A percentile compares a stretch with the other conserved stretches of the same genome.
Evolutionary conservation across 2,329 filamentous ascomycete species (phyloP).

Genomic region (Zalaria obscura): DNA sequence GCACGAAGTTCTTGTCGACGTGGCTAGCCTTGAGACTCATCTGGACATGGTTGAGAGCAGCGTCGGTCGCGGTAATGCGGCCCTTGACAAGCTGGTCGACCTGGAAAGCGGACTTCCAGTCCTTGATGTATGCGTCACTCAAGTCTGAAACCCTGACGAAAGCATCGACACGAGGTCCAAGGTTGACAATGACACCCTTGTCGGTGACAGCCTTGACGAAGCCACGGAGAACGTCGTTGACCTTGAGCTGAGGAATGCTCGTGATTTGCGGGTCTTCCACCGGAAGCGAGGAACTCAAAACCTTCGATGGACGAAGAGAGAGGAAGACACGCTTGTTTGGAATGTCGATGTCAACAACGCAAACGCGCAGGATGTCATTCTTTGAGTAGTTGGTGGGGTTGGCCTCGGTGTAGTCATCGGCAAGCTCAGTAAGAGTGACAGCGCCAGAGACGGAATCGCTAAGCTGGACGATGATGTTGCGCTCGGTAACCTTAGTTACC

Average conservation of each 20-base stretch:
- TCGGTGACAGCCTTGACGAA: conserved; percentile 86
- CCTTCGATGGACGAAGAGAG: conserved; percentile 73
- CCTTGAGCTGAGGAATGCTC: conserved; percentile 53
- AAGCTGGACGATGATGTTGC: conserved; percentile 72
- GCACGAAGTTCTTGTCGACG: conserved; percentile 64
- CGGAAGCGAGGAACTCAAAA: conserved; percentile 70
- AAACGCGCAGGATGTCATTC: conserved; percentile 80
- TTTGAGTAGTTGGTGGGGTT: conserved; percentile 63
- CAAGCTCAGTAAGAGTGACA: conserved; percentile 68
- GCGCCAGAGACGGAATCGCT: conserved; percentile 67
- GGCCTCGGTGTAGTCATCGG: conserved; percentile 72
- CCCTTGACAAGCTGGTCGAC: conserved; percentile 84
- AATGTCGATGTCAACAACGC: conserved; percentile 63
- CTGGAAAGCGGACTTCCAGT: conserved; percentile 85
- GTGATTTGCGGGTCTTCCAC: conserved; percentile 72
- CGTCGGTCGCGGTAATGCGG: conserved; percentile 61
- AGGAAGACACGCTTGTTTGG: conserved; percentile 74
- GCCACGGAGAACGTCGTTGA: conserved; percentile 71
- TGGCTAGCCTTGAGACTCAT: conserved; percentile 78
- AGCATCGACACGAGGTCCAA: conserved; percentile 69
- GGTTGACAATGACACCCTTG: conserved; percentile 73
- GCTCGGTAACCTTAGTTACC: conserved; percentile 74
- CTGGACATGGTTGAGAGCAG: conserved; percentile 56
- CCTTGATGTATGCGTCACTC: conserved; percentile 81
- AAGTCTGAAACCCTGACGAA: conserved; percentile 79